These are phyloP conservation scores for Pseudogymnoascus sp. DNA, from an alignment of 2,329 filamentous ascomycete species.

Conservation along the genomic window DNA sequence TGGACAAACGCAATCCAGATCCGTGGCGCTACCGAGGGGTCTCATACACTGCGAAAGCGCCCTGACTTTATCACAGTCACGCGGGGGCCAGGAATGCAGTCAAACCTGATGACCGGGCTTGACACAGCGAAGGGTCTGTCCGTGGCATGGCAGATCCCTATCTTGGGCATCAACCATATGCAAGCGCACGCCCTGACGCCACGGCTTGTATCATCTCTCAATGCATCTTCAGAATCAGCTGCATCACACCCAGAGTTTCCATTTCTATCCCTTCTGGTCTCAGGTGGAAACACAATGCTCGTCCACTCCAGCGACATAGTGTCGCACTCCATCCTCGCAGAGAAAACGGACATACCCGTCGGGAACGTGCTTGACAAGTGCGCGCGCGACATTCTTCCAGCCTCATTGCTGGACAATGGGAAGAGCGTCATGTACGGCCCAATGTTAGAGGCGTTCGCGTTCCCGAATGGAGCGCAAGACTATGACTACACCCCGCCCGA, in stretches of 20 bases:
- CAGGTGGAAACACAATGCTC: slow-evolving; percentile 85
- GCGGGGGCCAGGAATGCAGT: slow-evolving; percentile 80
- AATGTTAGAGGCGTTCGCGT: slow-evolving; percentile 72
- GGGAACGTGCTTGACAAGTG: slow-evolving; percentile 87
- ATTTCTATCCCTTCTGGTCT: slow-evolving; percentile 82
- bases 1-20: slow-evolving; percentile 14
- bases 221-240: slow-evolving; percentile 13
- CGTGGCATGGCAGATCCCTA: slow-evolving; percentile 71
- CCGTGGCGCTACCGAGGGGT: slow-evolving; percentile 12
- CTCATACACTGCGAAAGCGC: slow-evolving; percentile 32
- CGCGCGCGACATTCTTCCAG: slow-evolving; percentile 68
- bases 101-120: slow-evolving; percentile 70
- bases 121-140: slow-evolving; percentile 83
- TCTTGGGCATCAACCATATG: slow-evolving; percentile 93
- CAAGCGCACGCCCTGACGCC: slow-evolving; percentile 91
- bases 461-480: slow-evolving; percentile 39
- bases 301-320: slow-evolving; percentile 63
- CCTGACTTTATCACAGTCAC: slow-evolving; percentile 88
- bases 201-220: slow-evolving; percentile 61
- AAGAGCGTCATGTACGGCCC: slow-evolving; percentile 72
- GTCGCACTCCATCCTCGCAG: slow-evolving; percentile 66
- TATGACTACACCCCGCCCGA: slow-evolving; percentile 45
- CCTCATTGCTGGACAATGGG: slow-evolving; percentile 43
- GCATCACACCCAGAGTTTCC: slow-evolving; percentile 56
- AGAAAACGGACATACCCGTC: slow-evolving; percentile 73